A percentile compares a stretch with the other conserved stretches of the same genome.
Conservation (phyloP, 345 rosid species). For the Litchi chinensis region DNA sequence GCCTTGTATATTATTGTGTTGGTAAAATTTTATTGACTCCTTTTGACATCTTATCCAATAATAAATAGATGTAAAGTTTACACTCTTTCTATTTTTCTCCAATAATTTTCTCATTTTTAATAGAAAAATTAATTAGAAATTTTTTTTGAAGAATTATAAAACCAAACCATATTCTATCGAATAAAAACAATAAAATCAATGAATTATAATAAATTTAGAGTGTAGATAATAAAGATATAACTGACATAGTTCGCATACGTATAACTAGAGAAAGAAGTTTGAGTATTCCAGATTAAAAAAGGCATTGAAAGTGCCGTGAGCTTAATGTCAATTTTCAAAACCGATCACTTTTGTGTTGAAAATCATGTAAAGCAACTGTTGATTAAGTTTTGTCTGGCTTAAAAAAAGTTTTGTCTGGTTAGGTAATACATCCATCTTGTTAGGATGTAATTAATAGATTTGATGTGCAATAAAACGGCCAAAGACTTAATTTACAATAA, state of each 20-base stretch:
- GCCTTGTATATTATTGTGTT: no score
- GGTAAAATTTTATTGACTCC: no score
- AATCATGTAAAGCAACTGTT: background rate
- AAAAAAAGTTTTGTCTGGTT: background rate
- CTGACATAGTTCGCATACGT: no score
- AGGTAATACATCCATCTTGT: slow-evolving; percentile 13
- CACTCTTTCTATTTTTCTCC: no score
- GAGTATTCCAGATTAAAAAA: background rate
- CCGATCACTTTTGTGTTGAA: background rate
- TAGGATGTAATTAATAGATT: slow-evolving; percentile 2
- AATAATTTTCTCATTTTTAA: no score
- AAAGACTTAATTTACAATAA: background rate
- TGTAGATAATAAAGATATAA: no score
- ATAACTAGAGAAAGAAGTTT: background rate
- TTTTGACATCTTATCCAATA: background rate
- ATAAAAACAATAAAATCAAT: no score
- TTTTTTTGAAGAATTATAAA: background rate
- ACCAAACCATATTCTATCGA: no score
- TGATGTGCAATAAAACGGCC: background rate
- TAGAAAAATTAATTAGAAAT: no score
- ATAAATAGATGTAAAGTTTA: no score
- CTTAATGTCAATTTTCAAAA: background rate
- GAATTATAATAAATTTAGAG: no score
- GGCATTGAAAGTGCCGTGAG: background rate
- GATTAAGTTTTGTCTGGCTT: background rate